A percentile compares a stretch with the other conserved stretches of the same genome.
These are phyloP conservation scores for Rostrohypoxylon terebratum DNA, from an alignment of 495 filamentous ascomycete species.

Conservation along the genomic window DNA sequence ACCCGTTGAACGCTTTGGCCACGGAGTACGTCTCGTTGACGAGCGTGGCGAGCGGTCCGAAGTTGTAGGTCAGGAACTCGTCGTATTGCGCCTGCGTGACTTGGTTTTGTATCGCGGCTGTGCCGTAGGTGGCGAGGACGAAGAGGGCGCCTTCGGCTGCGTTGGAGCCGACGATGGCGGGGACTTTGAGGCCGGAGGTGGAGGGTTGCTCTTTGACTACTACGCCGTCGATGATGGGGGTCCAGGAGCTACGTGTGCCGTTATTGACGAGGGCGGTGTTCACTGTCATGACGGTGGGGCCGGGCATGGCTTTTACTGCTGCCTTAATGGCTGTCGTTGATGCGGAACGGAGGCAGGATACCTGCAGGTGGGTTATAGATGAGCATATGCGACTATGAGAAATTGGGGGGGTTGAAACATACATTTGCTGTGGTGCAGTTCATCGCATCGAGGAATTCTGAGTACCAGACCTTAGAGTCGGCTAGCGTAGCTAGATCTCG, in stretches of 20 bases:
- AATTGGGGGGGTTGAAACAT: neutral
- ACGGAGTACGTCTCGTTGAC: constrained; percentile 53
- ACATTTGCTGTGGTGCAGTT: constrained; percentile 47
- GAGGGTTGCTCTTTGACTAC: constrained; percentile 52
- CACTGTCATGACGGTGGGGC: constrained; percentile 10
- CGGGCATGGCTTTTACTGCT: constrained; percentile 22
- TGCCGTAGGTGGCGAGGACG: constrained; percentile 36
- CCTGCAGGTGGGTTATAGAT: neutral
- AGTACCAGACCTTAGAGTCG: constrained; percentile 29
- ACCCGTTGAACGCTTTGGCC: constrained; percentile 40
- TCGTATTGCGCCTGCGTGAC: constrained; percentile 35
- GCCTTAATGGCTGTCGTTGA: constrained; percentile 1
- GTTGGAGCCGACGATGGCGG: constrained; percentile 53
- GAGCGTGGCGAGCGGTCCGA: constrained; percentile 46
- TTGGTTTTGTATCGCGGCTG: neutral
- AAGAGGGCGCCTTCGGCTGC: constrained; percentile 47
- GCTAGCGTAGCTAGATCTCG: constrained; percentile 39
- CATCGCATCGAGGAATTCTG: constrained; percentile 46
- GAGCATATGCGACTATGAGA: neutral
- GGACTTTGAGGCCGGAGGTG: constrained; percentile 50
- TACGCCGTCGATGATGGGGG: constrained; percentile 51
- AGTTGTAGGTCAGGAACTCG: constrained; percentile 49
- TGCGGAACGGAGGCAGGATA: constrained; percentile 37
- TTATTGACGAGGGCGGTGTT: constrained; percentile 24
- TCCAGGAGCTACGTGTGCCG: constrained; percentile 41